Evolutionary conservation across 139 green algal genomes (phyloP).

Genomic region (Yamagishiella unicocca): DNA sequence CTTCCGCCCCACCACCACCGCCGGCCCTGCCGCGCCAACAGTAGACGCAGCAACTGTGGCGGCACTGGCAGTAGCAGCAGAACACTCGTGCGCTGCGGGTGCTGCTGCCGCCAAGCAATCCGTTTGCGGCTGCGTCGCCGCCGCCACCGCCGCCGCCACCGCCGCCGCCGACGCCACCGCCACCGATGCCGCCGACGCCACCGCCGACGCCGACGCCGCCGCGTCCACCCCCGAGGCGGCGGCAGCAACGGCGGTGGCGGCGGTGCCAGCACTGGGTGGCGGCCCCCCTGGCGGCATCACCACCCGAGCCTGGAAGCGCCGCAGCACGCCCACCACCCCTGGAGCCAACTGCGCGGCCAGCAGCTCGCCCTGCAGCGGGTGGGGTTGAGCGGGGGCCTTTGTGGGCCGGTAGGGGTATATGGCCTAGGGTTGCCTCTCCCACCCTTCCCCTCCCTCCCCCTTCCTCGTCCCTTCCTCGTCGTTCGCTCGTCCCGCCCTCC

Average conservation of each 20-base stretch:
- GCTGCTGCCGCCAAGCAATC: too few relatives aligned
- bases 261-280: not conserved
- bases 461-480: too few relatives aligned
- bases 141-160: too few relatives aligned
- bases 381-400: too few relatives aligned
- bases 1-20: not conserved
- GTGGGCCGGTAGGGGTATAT: too few relatives aligned
- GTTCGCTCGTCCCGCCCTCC: too few relatives aligned
- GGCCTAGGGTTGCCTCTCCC: too few relatives aligned
- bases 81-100: too few relatives aligned
- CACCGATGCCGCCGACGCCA: too few relatives aligned
- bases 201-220: not conserved
- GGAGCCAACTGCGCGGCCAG: conserved; percentile 44
- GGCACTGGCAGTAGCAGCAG: not conserved
- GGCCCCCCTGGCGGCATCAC: not conserved
- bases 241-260: not conserved
- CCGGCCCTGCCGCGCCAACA: not conserved
- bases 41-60: not conserved
- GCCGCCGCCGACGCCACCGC: too few relatives aligned
- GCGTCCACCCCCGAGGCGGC: not conserved
- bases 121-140: too few relatives aligned
- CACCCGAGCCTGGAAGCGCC: conserved; percentile 25
- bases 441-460: too few relatives aligned
- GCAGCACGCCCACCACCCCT: conserved; percentile 40
- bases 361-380: conserved; percentile 44